phyloP scores from a whole-genome alignment of 768 basidiomycete species.

The Thelephora ganbajun region DNA sequence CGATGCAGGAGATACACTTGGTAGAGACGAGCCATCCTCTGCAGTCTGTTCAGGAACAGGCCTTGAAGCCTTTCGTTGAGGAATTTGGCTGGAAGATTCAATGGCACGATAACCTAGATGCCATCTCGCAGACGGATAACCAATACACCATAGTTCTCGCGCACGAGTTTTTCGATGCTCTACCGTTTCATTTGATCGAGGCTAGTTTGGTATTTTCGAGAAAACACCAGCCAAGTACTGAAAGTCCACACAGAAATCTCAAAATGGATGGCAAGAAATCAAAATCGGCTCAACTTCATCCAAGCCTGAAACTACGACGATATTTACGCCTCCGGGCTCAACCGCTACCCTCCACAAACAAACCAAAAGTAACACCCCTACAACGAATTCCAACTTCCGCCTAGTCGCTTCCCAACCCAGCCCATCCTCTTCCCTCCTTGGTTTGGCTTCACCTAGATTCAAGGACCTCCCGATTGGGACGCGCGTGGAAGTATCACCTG shows the following conservation, averaged over 20 bases:
- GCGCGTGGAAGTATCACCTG: constrained; percentile 70
- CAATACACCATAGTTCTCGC: constrained; percentile 79
- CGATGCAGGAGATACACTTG: constrained; percentile 44
- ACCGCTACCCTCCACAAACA: constrained; percentile 7
- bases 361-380: constrained; percentile 5
- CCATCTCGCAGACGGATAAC: constrained; percentile 35
- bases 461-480: constrained; percentile 49
- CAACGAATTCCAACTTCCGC: constrained; percentile 24
- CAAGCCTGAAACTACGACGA: constrained; percentile 24
- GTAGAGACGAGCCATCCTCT: constrained; percentile 71
- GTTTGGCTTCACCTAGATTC: constrained; percentile 59
- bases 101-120: constrained; percentile 68
- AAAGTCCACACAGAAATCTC: constrained; percentile 40
- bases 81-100: constrained; percentile 26
- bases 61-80: constrained; percentile 23
- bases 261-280: constrained; percentile 78
- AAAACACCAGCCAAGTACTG: not conserved
- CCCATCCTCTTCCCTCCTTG: constrained; percentile 40
- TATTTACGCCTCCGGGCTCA: constrained; percentile 10
- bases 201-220: constrained; percentile 24
- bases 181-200: constrained; percentile 84
- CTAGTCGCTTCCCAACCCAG: constrained; percentile 49
- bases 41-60: constrained; percentile 44
- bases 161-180: constrained; percentile 95
- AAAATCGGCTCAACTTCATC: constrained; percentile 36